Evolutionary conservation across 2,329 filamentous ascomycete genomes (phyloP), one percentile per base, ranked within the genome.

Genomic region (Cladophialophora chaetospira): DNA sequence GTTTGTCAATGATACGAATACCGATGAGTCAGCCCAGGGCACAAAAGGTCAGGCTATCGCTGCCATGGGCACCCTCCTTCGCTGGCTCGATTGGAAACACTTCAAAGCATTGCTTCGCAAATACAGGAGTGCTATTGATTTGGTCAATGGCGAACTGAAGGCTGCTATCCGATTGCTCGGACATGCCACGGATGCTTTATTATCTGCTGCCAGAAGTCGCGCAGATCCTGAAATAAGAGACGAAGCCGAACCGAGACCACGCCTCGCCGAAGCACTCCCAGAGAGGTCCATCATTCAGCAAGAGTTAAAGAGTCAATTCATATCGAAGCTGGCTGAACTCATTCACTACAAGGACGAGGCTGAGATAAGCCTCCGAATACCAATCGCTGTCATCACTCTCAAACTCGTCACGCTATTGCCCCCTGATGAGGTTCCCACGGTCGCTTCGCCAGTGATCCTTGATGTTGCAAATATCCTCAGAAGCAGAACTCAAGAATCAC

Each of bases 341-440:
- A 82, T 97, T 25, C 92, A 97, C 66, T 87, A 96, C 67, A 97
- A 97, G 72, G 90, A 97, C 62, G 94, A 99, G 70, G 87, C 91
- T 1, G 92, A 91, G 47, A 93, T 99, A 72, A 96, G 92, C 74
- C 84, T 94, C 50, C 89, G 94, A 71, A 88, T 97, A 29, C 92
- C 93, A 0, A 88, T 96, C 4, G 92, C 91, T 23, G 84, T 97
- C 31, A 91, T 94, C 25, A 84, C 93, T 40, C 88, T 96, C 59
- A 96, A 96, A 72, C 80, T 97, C 13, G 77, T 99, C 50, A 88
- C 88, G 58, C 77, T 96, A 15, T 80, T 99, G 21, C 88, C 94
- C 0, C 77, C 84, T 45, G 79, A 86, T 5, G 83, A 90, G 46
- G 84, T 96, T 69, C 82, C 87, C 45, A 80, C 86, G 58, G 86